Evolutionary conservation across 768 basidiomycete genomes (phyloP).

Genomic region (Dacryopinax spathularia): DNA sequence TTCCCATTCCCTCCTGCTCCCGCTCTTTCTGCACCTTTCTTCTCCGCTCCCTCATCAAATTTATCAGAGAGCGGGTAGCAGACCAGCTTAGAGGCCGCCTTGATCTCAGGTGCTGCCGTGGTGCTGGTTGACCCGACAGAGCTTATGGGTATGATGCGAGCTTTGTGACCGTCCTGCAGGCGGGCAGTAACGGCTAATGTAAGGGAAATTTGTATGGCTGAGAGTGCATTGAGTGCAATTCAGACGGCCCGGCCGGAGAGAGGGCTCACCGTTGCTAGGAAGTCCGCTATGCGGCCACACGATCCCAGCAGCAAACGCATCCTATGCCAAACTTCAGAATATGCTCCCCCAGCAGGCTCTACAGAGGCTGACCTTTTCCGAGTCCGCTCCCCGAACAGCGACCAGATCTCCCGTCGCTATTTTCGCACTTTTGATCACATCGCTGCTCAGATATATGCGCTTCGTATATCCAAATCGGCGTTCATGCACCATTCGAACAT

Average conservation of each 20-base stretch:
- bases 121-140: not conserved
- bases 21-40: not conserved
- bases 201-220: not conserved
- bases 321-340: not conserved
- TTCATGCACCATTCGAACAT: not conserved
- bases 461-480: not conserved
- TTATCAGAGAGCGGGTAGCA: not conserved
- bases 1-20: not conserved
- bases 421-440: not conserved
- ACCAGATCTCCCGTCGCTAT: not conserved
- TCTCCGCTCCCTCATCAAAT: not conserved
- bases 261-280: not conserved
- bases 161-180: not conserved
- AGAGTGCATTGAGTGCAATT: not conserved
- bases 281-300: not conserved
- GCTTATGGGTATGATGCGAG: not conserved
- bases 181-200: not conserved
- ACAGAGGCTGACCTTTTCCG: no score
- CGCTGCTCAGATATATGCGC: not conserved
- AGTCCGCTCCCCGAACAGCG: not conserved
- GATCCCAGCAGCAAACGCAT: not conserved
- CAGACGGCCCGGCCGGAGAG: not conserved
- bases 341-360: not conserved
- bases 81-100: not conserved
- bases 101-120: not conserved